Evolutionary conservation across 1,284 basidiomycete genomes (phyloP), one percentile per base, ranked within the genome.

Genomic region (Cutaneotrichosporon mucoides): DNA sequence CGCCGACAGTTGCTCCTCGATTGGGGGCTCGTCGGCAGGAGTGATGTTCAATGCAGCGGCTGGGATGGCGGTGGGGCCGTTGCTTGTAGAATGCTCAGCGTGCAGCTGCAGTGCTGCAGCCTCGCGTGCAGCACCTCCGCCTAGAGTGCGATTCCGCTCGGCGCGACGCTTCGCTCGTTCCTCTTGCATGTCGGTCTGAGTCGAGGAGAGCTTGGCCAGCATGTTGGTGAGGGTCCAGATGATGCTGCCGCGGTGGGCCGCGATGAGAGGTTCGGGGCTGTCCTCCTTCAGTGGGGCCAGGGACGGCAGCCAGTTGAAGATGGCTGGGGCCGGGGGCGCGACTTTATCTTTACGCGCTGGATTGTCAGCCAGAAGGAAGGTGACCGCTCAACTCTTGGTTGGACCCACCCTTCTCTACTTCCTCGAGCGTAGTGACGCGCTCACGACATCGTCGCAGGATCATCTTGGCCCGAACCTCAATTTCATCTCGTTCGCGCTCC

Each of bases 401-500:
- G 12, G 5, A 42, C 54, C 8, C 37, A 82, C 81, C 66, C 49
- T 79, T 76, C 63, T 84, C 82, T 13, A 74, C 73, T 38, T 71
- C 69, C 60, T 84, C 82, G 40, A 84, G 72, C 56, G 77, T 69
- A 45, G 74, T 70, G 16, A 83, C 79, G 11, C 81, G 70, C 48
- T 82, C 81, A 5, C 81, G 76, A 59, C 80, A 82, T 62, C 77
- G 72, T 64, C 82, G 77, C 49, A 84, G 64, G 6, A 82, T 79
- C 63, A 83, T 77, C 63, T 81, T 81, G 36, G 81, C 79, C 62
- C 81, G 77, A 55, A 81, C 76, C 71, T 84, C 83, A 57, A 84
- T 81, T 73, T 84, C 82, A 64, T 84, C 83, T 53, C 82, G 71
- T 64, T 84, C 82, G 15, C 76, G 71, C 56, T 84, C 83, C 3